Percentiles rank a stretch among this genome's conserved stretches.
Evolutionary conservation across 129 eudicot species (phyloP).

Genomic region (Deinandra increscens): DNA sequence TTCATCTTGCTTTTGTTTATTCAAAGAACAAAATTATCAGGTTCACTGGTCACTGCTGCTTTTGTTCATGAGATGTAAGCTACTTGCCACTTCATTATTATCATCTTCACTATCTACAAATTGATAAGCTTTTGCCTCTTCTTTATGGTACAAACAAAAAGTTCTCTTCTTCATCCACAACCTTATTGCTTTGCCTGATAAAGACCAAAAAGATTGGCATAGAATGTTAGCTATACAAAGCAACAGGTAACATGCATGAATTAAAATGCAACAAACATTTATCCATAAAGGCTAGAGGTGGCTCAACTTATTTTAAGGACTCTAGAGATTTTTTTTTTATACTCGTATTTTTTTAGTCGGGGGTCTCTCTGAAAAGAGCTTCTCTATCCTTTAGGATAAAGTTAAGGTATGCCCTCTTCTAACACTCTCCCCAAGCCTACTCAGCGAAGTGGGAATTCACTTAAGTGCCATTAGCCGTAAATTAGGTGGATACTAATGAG

Average conservation of each 20-base stretch:
- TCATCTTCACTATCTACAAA: slow-evolving; percentile 41
- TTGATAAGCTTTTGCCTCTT: slow-evolving; percentile 26
- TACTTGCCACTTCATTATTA: slow-evolving; percentile 37
- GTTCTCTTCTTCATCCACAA: slow-evolving; percentile 9
- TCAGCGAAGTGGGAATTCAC: too few relatives aligned
- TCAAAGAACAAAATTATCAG: slow-evolving; percentile 20
- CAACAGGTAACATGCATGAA: not conserved
- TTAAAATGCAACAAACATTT: not conserved
- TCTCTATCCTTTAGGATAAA: too few relatives aligned
- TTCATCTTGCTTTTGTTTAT: slow-evolving; percentile 20
- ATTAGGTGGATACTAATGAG: too few relatives aligned
- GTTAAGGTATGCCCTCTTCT: too few relatives aligned
- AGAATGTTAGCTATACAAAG: not conserved
- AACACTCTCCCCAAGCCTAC: too few relatives aligned
- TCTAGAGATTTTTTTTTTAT: too few relatives aligned
- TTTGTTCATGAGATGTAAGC: slow-evolving; percentile 16
- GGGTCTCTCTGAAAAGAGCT: too few relatives aligned
- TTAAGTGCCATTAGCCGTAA: too few relatives aligned
- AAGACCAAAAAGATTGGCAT: not conserved
- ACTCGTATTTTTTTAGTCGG: too few relatives aligned
- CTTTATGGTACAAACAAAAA: slow-evolving; percentile 38
- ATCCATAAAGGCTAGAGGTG: not conserved
- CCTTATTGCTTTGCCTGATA: slow-evolving; percentile 62
- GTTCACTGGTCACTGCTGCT: not conserved
- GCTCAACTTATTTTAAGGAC: not conserved